Conservation (phyloP, 495 filamentous ascomycete genomes). For the Penicillium alfredii region DNA sequence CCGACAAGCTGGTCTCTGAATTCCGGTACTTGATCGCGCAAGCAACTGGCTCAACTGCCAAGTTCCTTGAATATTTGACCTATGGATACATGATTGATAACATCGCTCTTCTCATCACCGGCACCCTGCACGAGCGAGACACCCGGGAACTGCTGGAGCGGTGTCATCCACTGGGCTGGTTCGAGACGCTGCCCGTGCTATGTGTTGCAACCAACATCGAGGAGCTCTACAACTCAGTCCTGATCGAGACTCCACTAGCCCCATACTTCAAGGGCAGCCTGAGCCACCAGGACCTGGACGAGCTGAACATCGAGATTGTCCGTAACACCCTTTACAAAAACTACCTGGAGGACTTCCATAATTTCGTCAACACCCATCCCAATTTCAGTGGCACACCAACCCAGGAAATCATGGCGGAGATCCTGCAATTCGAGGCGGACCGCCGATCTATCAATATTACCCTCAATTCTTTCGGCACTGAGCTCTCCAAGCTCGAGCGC, state of each 20-base stretch:
- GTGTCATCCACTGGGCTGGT: constrained; percentile 97
- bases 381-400: constrained; percentile 86
- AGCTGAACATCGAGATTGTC: constrained; percentile 98
- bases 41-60: constrained; percentile 79
- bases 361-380: constrained; percentile 79
- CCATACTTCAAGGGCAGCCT: constrained; percentile 95
- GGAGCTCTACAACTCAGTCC: constrained; percentile 94
- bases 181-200: constrained; percentile 96
- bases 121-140: constrained; percentile 95
- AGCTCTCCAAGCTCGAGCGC: constrained; percentile 87
- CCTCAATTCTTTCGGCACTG: constrained; percentile 96
- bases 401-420: constrained; percentile 87
- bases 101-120: constrained; percentile 95
- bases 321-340: constrained; percentile 99
- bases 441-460: constrained; percentile 98
- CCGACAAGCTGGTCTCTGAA: constrained; percentile 95
- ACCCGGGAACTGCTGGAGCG: constrained; percentile 91
- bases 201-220: constrained; percentile 98
- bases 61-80: constrained; percentile 94
- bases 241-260: constrained; percentile 93
- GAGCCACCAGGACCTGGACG: constrained; percentile 92
- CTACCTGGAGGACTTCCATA: constrained; percentile 95
- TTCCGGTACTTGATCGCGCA: constrained; percentile 95
- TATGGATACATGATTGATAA: constrained; percentile 99
- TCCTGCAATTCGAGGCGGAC: constrained; percentile 95